Conservation (phyloP, 306 rosid species). For the Trichosanthes truncata region DNA sequence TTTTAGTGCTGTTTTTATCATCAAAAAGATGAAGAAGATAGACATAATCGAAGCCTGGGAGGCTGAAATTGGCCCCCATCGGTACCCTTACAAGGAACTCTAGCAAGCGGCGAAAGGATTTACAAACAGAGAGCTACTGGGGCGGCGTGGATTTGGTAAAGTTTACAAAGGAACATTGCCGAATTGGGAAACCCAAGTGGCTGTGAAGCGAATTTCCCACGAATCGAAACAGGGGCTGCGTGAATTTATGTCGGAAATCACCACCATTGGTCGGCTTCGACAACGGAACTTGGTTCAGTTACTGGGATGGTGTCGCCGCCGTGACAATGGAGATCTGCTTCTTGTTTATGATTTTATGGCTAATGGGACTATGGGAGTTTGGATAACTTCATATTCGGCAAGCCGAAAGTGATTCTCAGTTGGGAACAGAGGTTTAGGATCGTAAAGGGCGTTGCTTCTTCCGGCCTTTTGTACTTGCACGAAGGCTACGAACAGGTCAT, state of each 20-base stretch:
- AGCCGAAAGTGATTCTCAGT: constrained; percentile 27
- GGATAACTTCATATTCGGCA: constrained; percentile 50
- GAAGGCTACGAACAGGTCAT: constrained; percentile 58
- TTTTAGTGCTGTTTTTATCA: constrained; percentile 23
- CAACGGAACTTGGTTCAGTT: constrained; percentile 70
- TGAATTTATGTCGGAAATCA: constrained; percentile 74
- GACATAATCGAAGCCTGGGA: constrained; percentile 76
- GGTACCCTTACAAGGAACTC: constrained; percentile 66
- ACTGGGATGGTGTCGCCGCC: constrained; percentile 72
- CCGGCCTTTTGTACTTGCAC: constrained; percentile 62
- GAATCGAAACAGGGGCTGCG: constrained; percentile 74
- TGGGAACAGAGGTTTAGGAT: constrained; percentile 73
- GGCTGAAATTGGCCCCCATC: constrained; percentile 74
- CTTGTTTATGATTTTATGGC: constrained; percentile 80
- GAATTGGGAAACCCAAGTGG: constrained; percentile 40
- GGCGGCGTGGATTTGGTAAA: constrained; percentile 70
- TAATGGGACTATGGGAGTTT: constrained; percentile 79
- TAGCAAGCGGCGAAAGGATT: constrained; percentile 63
- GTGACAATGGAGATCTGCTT: constrained; percentile 52
- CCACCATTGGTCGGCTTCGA: constrained; percentile 72
- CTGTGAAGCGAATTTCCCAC: constrained; percentile 66
- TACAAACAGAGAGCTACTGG: constrained; percentile 54
- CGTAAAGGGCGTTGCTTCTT: constrained; percentile 68
- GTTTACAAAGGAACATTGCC: constrained; percentile 68
- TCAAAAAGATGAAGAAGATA: constrained; percentile 40